These are phyloP conservation scores for Epichloe sibirici DNA, from an alignment of 2,329 filamentous ascomycete genomes.

Conservation along the genomic window DNA sequence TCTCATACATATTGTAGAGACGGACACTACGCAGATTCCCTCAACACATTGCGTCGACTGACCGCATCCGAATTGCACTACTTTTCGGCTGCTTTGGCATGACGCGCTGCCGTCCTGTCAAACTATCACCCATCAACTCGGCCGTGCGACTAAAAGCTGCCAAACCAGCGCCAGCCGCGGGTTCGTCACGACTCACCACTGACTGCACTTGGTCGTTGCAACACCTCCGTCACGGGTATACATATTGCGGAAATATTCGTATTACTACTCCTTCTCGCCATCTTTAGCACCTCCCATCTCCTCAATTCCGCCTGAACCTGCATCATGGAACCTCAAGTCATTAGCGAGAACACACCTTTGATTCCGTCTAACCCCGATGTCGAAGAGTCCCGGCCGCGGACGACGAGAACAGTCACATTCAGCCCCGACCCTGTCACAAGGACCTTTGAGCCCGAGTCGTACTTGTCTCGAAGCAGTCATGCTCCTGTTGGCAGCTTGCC, in stretches of 20 bases:
- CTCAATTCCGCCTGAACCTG: neutral
- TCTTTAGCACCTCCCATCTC: neutral
- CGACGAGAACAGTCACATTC: conserved; percentile 61
- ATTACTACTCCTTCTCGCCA: neutral
- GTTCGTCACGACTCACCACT: neutral
- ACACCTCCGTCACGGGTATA: neutral
- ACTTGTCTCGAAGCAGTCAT: conserved; percentile 12
- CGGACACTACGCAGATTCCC: too few species aligned
- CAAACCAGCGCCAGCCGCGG: neutral
- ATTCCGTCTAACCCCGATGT: conserved; percentile 13
- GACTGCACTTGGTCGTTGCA: neutral
- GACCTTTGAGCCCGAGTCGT: conserved; percentile 41
- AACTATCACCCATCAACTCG: neutral
- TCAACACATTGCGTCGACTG: neutral
- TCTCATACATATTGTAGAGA: neutral
- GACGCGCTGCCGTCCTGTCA: neutral
- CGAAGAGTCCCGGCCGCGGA: conserved; percentile 27
- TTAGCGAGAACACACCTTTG: conserved; percentile 24
- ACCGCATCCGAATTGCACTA: neutral
- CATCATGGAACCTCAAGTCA: conserved; percentile 16
- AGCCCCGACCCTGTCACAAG: conserved; percentile 56
- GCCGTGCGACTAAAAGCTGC: neutral
- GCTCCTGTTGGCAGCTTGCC: conserved; percentile 11
- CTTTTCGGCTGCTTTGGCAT: neutral
- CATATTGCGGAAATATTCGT: neutral